These are phyloP conservation scores for Phytophthora palmivora DNA, from an alignment of 352 stramenopile genomes.

Conservation along the genomic window DNA sequence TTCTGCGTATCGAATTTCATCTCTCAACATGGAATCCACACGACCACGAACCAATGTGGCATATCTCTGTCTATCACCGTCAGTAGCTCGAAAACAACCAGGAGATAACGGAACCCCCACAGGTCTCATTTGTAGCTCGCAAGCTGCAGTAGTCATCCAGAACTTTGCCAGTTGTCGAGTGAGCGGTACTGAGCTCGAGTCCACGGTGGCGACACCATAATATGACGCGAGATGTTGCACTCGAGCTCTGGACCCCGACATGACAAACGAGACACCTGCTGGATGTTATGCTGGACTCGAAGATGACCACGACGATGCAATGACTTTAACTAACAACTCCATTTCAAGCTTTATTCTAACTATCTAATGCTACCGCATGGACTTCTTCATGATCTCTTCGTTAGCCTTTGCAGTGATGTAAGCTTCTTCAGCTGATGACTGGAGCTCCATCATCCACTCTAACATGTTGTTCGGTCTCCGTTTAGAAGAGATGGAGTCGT, in stretches of 20 bases:
- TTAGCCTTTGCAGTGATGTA: conserved; percentile 56
- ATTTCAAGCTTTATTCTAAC: background rate
- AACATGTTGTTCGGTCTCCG: conserved; percentile 25
- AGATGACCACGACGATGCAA: background rate
- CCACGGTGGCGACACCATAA: no score
- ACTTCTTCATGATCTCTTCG: conserved; percentile 51
- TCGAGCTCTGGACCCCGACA: conserved; percentile 7
- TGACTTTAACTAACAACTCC: conserved; percentile 3
- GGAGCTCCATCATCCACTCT: conserved; percentile 48
- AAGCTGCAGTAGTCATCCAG: conserved; percentile 1
- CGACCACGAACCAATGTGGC: conserved; percentile 36
- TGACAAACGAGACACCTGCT: conserved; percentile 12
- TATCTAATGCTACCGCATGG: conserved; percentile 25
- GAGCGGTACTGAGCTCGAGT: background rate
- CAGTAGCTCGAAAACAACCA: conserved; percentile 38
- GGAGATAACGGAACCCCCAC: conserved; percentile 35
- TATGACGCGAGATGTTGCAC: conserved; percentile 33
- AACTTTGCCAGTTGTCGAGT: conserved; percentile 18
- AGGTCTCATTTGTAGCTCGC: conserved; percentile 17
- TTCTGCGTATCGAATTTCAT: conserved; percentile 33
- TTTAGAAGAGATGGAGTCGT: background rate
- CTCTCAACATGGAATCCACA: conserved; percentile 40
- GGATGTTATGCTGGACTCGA: background rate
- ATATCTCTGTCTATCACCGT: conserved; percentile 43
- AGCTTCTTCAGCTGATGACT: conserved; percentile 45